Percentiles rank a stretch among this genome's conserved stretches.
Evolutionary conservation across 139 green algal genomes (phyloP).

Genomic region (Chlorella sp.): DNA sequence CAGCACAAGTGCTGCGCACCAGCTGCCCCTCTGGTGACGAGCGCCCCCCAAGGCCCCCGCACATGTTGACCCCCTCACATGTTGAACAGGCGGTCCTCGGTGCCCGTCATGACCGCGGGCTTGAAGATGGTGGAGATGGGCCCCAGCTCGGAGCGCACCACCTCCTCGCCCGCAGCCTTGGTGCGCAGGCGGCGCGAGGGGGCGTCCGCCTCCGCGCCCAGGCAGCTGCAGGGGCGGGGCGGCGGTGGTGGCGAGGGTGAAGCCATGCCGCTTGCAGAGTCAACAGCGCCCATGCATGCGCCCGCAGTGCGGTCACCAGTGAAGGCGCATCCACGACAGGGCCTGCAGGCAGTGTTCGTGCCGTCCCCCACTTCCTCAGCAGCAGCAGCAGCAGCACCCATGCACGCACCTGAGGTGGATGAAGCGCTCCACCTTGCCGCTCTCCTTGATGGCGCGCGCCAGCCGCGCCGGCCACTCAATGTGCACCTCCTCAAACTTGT

Average conservation of each 20-base stretch:
- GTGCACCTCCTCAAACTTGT: conserved; percentile 42
- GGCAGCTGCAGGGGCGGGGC: conserved; percentile 16
- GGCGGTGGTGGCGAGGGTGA: not conserved
- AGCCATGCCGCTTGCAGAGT: too few species aligned
- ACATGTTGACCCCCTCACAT: too few species aligned
- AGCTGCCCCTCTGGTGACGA: too few species aligned
- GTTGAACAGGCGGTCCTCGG: conserved; percentile 95
- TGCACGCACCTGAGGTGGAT: conserved; percentile 75
- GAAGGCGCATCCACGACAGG: too few species aligned
- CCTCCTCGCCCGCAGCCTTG: conserved; percentile 80
- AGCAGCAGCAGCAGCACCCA: too few species aligned
- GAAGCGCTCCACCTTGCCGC: conserved; percentile 65
- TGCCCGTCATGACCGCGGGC: conserved; percentile 81
- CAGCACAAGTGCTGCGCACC: too few species aligned
- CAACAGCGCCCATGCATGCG: too few species aligned
- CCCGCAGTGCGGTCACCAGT: too few species aligned
- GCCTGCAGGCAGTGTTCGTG: too few species aligned
- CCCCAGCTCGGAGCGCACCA: conserved; percentile 56
- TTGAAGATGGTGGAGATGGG: conserved; percentile 78
- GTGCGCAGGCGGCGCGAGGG: conserved; percentile 73
- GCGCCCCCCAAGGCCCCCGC: too few species aligned
- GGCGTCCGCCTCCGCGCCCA: conserved; percentile 72
- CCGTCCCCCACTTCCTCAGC: too few species aligned
- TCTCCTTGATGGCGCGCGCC: conserved; percentile 56
- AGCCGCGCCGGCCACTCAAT: conserved; percentile 29